These are phyloP conservation scores for Crotalaria pallida DNA, from an alignment of 306 rosid species.

Conservation along the genomic window DNA sequence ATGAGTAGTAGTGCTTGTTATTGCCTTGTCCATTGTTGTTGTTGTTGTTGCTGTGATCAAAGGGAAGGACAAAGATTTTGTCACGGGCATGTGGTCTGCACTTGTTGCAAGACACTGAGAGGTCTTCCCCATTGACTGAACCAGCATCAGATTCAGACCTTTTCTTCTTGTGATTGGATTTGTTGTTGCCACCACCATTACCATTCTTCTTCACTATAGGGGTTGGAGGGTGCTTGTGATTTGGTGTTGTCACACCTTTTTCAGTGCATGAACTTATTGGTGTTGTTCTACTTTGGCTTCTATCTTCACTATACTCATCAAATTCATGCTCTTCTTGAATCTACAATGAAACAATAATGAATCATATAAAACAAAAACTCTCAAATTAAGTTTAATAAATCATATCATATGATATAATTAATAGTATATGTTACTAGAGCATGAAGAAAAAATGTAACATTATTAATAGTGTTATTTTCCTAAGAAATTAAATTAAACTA, in stretches of 20 bases:
- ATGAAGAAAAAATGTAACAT: background rate
- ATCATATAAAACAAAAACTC: background rate
- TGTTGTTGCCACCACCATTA: no score
- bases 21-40: conserved; percentile 18
- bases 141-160: conserved; percentile 38
- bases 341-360: background rate
- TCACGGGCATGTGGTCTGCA: conserved; percentile 85
- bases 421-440: background rate
- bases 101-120: conserved; percentile 69
- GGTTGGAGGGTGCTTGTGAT: conserved; percentile 40
- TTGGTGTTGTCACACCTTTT: conserved; percentile 31
- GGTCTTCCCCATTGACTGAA: conserved; percentile 26
- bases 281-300: conserved; percentile 35
- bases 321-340: conserved; percentile 67
- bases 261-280: conserved; percentile 22
- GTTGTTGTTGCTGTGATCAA: conserved; percentile 26
- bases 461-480: background rate
- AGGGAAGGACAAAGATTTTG: conserved; percentile 72
- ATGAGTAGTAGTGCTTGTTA: conserved; percentile 47
- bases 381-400: background rate
- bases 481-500: background rate
- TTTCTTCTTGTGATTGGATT: conserved; percentile 38
- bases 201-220: conserved; percentile 29
- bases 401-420: background rate
- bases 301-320: conserved; percentile 31